Conservation (phyloP, 163 green algal genomes). For the Chloromonas sp. region DNA sequence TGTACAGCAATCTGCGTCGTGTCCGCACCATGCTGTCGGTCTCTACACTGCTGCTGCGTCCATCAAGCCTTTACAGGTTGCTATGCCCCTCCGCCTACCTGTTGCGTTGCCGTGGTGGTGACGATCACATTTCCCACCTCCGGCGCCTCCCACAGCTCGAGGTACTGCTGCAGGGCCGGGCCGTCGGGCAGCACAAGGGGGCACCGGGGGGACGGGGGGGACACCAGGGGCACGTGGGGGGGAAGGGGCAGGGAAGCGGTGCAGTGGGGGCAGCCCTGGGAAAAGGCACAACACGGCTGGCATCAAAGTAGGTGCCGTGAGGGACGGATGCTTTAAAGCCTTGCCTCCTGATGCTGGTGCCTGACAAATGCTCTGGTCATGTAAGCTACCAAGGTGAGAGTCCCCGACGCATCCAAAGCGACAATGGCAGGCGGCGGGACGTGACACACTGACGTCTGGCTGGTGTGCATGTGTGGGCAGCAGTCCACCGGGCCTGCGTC, state of each 20-base stretch:
- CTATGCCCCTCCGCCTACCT: background rate
- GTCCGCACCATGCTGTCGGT: no score
- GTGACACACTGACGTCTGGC: no score
- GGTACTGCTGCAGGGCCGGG: background rate
- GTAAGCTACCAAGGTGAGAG: no score
- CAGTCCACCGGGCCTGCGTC: no score
- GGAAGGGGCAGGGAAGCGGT: background rate
- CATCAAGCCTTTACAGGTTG: no score
- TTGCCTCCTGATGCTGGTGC: background rate
- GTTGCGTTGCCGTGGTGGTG: background rate
- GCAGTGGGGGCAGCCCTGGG: background rate
- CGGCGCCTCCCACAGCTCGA: background rate
- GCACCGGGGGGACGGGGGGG: no score
- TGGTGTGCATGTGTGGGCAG: no score
- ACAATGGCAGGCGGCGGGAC: no score
- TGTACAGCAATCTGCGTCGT: no score
- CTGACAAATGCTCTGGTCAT: no score
- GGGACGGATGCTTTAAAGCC: background rate
- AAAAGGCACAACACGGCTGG: background rate
- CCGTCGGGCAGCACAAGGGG: background rate
- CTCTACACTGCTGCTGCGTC: no score
- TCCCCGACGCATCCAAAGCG: no score
- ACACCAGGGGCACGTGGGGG: background rate
- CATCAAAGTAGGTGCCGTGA: background rate
- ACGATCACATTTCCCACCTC: background rate